Evolutionary conservation across 202 grass and related monocot species (phyloP).

Genomic region (Sporobolus alterniflorus): DNA sequence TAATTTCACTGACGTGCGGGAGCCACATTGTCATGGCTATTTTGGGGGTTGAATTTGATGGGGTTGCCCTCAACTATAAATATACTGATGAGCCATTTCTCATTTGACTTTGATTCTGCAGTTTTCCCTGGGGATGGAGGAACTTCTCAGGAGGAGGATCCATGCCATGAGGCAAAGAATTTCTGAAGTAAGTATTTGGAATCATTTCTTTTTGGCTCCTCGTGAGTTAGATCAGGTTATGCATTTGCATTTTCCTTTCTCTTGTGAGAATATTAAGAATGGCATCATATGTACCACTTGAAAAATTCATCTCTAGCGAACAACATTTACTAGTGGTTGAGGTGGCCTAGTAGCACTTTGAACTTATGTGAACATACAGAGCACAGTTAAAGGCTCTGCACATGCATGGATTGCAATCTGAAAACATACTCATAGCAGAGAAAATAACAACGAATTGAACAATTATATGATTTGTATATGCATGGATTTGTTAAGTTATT

Average conservation of each 20-base stretch:
- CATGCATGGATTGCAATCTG: background rate
- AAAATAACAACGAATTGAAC: background rate
- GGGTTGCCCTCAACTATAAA: slow-evolving; percentile 8
- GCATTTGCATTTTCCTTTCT: background rate
- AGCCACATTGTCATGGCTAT: background rate
- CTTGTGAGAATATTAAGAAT: background rate
- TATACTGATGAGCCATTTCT: slow-evolving; percentile 35
- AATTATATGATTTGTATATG: background rate
- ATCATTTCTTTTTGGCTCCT: background rate
- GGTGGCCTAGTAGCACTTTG: background rate
- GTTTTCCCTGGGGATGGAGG: slow-evolving; percentile 50
- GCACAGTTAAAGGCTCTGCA: too few relatives aligned
- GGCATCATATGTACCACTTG: background rate
- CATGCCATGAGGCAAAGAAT: slow-evolving; percentile 11
- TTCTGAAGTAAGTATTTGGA: slow-evolving; percentile 42
- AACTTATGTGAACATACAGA: background rate
- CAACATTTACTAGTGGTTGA: too few relatives aligned
- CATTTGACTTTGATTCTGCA: slow-evolving; percentile 40
- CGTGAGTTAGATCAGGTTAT: background rate
- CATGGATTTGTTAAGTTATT: background rate
- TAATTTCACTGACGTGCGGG: background rate
- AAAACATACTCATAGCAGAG: background rate
- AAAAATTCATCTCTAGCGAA: background rate
- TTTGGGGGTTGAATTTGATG: background rate
- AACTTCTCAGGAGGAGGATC: background rate